These are phyloP conservation scores for Collybia sp. DNA, from an alignment of 768 basidiomycete species.

Conservation along the genomic window DNA sequence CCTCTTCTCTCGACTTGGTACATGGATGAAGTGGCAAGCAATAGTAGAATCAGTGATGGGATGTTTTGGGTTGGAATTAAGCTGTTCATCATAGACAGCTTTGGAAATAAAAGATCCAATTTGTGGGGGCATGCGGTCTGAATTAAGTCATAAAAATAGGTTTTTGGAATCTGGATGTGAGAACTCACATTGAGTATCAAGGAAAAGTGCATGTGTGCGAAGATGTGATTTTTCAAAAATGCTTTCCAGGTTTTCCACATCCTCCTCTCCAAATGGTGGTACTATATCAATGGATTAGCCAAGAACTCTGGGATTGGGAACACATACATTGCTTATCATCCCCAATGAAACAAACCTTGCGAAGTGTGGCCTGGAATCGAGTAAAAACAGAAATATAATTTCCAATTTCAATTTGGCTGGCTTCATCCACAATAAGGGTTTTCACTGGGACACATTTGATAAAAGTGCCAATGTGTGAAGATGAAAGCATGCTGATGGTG, in stretches of 20 bases:
- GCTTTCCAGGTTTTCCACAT: conserved; percentile 59
- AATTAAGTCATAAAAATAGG: conserved; percentile 5
- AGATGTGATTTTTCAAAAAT: conserved; percentile 77
- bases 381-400: conserved; percentile 39
- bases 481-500: conserved; percentile 75
- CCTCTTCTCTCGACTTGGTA: conserved; percentile 30
- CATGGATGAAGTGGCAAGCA: conserved; percentile 70
- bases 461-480: conserved; percentile 24
- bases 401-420: conserved; percentile 62
- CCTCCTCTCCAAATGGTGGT: conserved; percentile 76
- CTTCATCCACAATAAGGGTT: conserved; percentile 60
- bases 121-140: conserved; percentile 83
- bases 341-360: conserved; percentile 60
- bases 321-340: conserved; percentile 61
- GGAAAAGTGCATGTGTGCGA: conserved; percentile 39
- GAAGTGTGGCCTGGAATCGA: conserved; percentile 29
- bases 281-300: conserved; percentile 37
- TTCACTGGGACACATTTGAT: conserved; percentile 33
- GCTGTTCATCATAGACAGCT: conserved; percentile 56
- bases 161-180: conserved; percentile 2
- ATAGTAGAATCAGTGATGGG: conserved; percentile 33
- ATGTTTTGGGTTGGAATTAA: conserved; percentile 51
- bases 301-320: conserved; percentile 6
- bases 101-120: conserved; percentile 72
- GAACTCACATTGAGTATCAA: conserved; percentile 71